Percentiles rank a stretch among this genome's conserved stretches.
Evolutionary conservation across 805 yeast genomes (phyloP).

Genomic region (Dipodascus albidus): DNA sequence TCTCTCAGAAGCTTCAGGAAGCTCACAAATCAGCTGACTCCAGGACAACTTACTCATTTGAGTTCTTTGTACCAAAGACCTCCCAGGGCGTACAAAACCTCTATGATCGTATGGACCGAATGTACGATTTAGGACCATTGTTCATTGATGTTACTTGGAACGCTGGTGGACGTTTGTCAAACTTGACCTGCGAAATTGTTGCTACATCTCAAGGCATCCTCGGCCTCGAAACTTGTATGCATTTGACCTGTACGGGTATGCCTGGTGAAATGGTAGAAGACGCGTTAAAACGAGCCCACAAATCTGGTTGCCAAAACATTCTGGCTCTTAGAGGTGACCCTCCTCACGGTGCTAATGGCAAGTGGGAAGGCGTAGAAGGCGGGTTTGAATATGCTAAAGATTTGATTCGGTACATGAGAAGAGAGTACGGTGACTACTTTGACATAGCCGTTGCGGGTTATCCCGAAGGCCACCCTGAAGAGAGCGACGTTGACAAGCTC

Average conservation of each 20-base stretch:
- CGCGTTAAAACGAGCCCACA: slow-evolving; percentile 75
- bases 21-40: slow-evolving; percentile 25
- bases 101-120: slow-evolving; percentile 94
- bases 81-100: slow-evolving; percentile 93
- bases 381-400: slow-evolving; percentile 85
- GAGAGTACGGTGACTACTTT: slow-evolving; percentile 75
- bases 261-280: slow-evolving; percentile 64
- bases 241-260: slow-evolving; percentile 95
- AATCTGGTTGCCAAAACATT: slow-evolving; percentile 90
- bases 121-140: slow-evolving; percentile 84
- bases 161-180: slow-evolving; percentile 86
- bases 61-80: slow-evolving; percentile 95
- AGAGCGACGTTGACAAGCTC: slow-evolving; percentile 41
- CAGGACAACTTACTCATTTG: slow-evolving; percentile 78
- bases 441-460: slow-evolving; percentile 95
- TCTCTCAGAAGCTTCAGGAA: slow-evolving; percentile 34
- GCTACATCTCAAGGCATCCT: slow-evolving; percentile 80
- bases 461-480: slow-evolving; percentile 97
- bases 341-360: slow-evolving; percentile 40
- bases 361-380: slow-evolving; percentile 40
- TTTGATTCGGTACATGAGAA: slow-evolving; percentile 63
- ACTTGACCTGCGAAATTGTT: slow-evolving; percentile 82
- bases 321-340: slow-evolving; percentile 95
- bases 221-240: slow-evolving; percentile 96
- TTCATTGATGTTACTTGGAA: slow-evolving; percentile 97